Evolutionary conservation across 768 basidiomycete species (phyloP).

Genomic region (Lyophyllum shimeji): DNA sequence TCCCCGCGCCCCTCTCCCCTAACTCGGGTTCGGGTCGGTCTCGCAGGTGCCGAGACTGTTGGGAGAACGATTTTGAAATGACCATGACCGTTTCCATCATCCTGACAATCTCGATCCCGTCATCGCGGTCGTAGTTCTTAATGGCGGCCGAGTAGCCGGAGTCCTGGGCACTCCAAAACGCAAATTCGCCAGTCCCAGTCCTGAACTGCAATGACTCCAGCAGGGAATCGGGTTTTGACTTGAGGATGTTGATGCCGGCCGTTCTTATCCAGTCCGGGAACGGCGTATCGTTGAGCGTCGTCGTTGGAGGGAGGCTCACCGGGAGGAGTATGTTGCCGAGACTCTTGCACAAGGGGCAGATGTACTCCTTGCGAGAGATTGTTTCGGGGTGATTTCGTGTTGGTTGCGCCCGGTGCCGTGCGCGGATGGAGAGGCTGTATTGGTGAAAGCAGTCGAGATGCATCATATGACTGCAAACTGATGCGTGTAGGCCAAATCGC

Average conservation of each 20-base stretch:
- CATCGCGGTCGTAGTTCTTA: slow-evolving; percentile 49
- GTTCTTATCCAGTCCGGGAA: slow-evolving; percentile 91
- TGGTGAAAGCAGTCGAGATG: slow-evolving; percentile 92
- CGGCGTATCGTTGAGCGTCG: slow-evolving; percentile 52
- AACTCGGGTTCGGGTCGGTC: slow-evolving; percentile 72
- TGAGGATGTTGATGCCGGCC: slow-evolving; percentile 86
- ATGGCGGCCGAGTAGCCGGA: slow-evolving; percentile 59
- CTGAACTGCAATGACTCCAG: slow-evolving; percentile 74
- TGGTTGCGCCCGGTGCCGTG: slow-evolving; percentile 84
- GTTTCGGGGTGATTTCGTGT: slow-evolving; percentile 94
- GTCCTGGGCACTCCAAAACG: slow-evolving; percentile 87
- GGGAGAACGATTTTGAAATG: slow-evolving; percentile 75
- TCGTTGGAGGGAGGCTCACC: slow-evolving; percentile 52
- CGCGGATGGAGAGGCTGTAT: slow-evolving; percentile 83
- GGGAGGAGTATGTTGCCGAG: slow-evolving; percentile 94
- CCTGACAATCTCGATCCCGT: slow-evolving; percentile 61
- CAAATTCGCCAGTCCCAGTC: slow-evolving; percentile 85
- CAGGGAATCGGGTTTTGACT: slow-evolving; percentile 72
- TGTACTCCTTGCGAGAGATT: slow-evolving; percentile 91
- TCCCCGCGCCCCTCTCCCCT: slow-evolving; percentile 76
- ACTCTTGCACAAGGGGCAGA: slow-evolving; percentile 97
- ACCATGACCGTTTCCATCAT: slow-evolving; percentile 89
- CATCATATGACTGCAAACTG: slow-evolving; percentile 96
- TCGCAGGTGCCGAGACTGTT: slow-evolving; percentile 81
- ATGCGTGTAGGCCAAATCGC: slow-evolving; percentile 82